A percentile compares a stretch with the other conserved stretches of the same genome.
These are phyloP conservation scores for Cladosporium phlei DNA, from an alignment of 2,329 filamentous ascomycete species.

Conservation along the genomic window DNA sequence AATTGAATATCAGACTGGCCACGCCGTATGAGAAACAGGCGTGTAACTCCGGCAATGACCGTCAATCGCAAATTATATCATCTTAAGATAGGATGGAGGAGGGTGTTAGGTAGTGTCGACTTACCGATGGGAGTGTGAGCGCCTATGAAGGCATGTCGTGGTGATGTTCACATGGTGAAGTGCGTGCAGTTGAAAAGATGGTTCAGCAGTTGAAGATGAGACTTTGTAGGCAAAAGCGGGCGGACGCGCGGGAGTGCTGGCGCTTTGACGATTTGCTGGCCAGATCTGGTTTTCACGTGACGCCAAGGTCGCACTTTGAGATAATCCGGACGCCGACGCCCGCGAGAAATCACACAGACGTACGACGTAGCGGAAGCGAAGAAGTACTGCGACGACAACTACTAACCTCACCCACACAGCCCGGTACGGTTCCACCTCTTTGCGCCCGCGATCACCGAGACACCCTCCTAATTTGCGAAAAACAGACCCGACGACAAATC, in stretches of 20 bases:
- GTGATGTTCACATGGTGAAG: constrained; percentile 6
- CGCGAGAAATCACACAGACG: no score
- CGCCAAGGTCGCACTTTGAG: no score
- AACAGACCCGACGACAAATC: constrained; percentile 12
- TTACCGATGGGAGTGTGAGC: neutral
- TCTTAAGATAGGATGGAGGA: constrained; percentile 43
- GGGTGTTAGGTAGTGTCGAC: neutral
- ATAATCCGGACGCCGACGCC: neutral
- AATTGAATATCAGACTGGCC: constrained; percentile 76
- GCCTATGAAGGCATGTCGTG: neutral
- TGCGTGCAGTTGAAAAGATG: neutral
- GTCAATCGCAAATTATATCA: constrained; percentile 99
- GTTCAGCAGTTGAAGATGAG: no score
- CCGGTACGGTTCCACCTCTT: no score
- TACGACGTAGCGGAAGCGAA: no score
- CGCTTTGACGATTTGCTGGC: no score
- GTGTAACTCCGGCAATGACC: constrained; percentile 72
- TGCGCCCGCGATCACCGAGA: no score
- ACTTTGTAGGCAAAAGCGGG: no score
- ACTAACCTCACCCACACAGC: no score
- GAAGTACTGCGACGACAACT: no score
- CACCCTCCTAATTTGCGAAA: neutral
- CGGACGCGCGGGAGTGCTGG: neutral
- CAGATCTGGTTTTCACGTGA: no score
- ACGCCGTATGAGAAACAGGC: constrained; percentile 81